These are phyloP conservation scores for Pisolithus thermaeus DNA, from an alignment of 1,284 basidiomycete species.

Conservation along the genomic window DNA sequence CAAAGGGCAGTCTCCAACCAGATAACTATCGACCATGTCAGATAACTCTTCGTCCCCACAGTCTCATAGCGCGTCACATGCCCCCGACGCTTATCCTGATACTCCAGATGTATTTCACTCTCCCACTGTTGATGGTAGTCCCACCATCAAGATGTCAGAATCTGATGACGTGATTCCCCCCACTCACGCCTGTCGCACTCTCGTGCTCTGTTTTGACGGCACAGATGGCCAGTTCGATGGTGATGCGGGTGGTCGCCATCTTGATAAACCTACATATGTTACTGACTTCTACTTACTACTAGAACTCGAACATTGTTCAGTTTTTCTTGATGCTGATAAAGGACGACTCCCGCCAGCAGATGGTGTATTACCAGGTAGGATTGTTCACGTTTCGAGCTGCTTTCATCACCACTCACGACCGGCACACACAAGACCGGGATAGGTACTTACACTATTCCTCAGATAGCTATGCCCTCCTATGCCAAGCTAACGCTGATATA, in stretches of 20 bases:
- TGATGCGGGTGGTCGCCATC: conserved; percentile 34
- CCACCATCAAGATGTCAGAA: not conserved
- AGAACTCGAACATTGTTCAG: conserved; percentile 46
- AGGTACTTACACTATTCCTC: conserved; percentile 47
- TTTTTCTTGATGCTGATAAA: conserved; percentile 50
- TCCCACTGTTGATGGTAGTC: not conserved
- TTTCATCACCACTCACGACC: not conserved
- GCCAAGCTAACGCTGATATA: conserved; percentile 19
- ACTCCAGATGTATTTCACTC: not conserved
- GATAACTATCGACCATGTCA: not conserved
- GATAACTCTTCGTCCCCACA: not conserved
- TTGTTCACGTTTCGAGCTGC: conserved; percentile 1
- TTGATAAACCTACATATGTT: not conserved
- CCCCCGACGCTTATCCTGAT: not conserved
- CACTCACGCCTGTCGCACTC: conserved; percentile 31
- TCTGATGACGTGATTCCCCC: conserved; percentile 31
- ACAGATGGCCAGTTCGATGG: conserved; percentile 50
- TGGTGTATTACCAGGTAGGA: conserved; percentile 53
- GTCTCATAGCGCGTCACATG: not conserved
- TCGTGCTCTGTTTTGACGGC: conserved; percentile 56
- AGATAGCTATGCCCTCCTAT: conserved; percentile 37
- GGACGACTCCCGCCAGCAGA: conserved; percentile 42
- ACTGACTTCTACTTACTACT: conserved; percentile 27
- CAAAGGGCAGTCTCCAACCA: not conserved
- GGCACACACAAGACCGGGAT: conserved; percentile 38